Evolutionary conservation across 768 basidiomycete genomes (phyloP).

Genomic region (Amanita pseudoporphyria): DNA sequence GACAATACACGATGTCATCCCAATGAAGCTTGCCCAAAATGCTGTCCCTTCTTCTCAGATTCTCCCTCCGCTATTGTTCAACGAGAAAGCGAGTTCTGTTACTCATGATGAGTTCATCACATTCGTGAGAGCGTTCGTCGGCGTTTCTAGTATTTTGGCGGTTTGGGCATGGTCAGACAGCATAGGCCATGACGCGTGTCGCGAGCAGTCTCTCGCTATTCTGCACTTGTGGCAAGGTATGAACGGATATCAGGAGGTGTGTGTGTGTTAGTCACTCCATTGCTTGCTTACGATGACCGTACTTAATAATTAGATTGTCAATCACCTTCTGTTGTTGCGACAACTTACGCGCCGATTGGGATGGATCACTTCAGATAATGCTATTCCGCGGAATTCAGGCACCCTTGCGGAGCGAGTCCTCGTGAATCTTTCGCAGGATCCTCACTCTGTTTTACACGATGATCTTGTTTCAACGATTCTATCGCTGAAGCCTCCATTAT

Average conservation of each 20-base stretch:
- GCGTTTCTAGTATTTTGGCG: slow-evolving; percentile 55
- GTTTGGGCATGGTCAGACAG: slow-evolving; percentile 80
- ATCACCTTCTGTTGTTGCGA: slow-evolving; percentile 60
- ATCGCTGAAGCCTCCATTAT: slow-evolving; percentile 48
- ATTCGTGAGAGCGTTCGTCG: slow-evolving; percentile 59
- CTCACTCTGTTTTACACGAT: slow-evolving; percentile 45
- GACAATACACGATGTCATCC: slow-evolving; percentile 46
- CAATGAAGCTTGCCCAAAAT: slow-evolving; percentile 33
- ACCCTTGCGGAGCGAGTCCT: slow-evolving; percentile 65
- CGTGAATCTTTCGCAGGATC: slow-evolving; percentile 48
- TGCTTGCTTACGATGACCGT: not conserved
- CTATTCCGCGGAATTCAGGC: slow-evolving; percentile 51
- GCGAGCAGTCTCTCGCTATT: slow-evolving; percentile 54
- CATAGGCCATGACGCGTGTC: slow-evolving; percentile 51
- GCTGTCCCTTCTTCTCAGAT: slow-evolving; percentile 23
- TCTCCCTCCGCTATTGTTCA: slow-evolving; percentile 30
- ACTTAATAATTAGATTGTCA: slow-evolving; percentile 46
- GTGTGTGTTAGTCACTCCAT: slow-evolving; percentile 11
- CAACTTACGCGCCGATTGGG: slow-evolving; percentile 66
- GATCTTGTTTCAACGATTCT: slow-evolving; percentile 53
- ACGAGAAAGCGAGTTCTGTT: slow-evolving; percentile 17
- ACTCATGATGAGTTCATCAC: slow-evolving; percentile 51
- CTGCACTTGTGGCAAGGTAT: slow-evolving; percentile 56
- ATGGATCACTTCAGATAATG: slow-evolving; percentile 59
- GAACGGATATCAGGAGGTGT: slow-evolving; percentile 67